Base-by-base conservation (phyloP, 2,329 filamentous ascomycete species). In the Fusarium foetens region DNA sequence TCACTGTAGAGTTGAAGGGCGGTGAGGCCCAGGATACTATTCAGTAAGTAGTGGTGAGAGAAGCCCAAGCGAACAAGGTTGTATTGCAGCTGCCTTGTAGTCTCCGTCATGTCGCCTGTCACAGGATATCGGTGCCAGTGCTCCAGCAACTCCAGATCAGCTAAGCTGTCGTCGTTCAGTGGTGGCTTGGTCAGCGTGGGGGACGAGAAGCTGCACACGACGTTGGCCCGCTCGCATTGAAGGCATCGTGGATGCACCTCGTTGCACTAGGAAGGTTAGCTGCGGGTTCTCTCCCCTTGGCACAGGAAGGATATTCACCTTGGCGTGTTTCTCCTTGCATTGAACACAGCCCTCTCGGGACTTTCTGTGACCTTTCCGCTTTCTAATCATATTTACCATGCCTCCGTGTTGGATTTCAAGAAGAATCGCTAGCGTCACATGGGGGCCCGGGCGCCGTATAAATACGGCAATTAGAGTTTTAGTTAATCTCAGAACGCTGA, bases 391-490 rank as follows among this genome's bases (percentile, higher is more conserved):
- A 2, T 11, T 19, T 36, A 9, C 4, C 31, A 42, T 25, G 10
- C 10, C 8, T 42, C n/a, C 1, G 6, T 23, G n/a, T 17, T 23
- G 41, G 0, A 1, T 27, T 14, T 0, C 17, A 3, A 27, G 31
- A 31, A 33, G 19, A 21, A 14, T 5, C 8, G 19, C 1, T 19
- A 2, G 7, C 17, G 42, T 6, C 11, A 21, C 42, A 45, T 14
- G 6, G 12, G 12, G 43, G 12, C 9, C 8, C 3, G 4, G 43
- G 43, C 17, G 25, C 17, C 43, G 43, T 45, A 45, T 45, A 45
- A 45, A 27, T 27, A 45, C 43, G 43, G 25, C 43, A 3, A 45
- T 27, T 21, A 45, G 19, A 7, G 12, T 27, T 27, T 23, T 16
- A 5, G 39, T 42, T 5, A 21, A 5, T 46, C 43, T 46, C 23